phyloP scores from a whole-genome alignment of 2,329 filamentous ascomycete genomes.

The Botrytis fragariae region DNA sequence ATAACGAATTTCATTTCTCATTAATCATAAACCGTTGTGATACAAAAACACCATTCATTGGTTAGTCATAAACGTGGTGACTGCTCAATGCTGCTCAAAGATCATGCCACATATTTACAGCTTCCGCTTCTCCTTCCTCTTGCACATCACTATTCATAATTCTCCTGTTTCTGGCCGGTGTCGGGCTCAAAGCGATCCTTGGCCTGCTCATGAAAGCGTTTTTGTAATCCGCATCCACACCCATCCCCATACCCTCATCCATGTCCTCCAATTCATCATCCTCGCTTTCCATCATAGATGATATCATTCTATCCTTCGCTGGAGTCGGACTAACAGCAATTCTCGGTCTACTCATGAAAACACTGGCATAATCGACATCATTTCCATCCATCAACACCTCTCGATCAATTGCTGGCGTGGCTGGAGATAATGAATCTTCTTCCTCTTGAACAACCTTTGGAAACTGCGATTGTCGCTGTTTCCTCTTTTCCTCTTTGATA shows the following conservation, averaged over 20 bases:
- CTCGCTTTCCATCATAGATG: slow-evolving; percentile 1
- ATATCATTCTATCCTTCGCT: slow-evolving; percentile 6
- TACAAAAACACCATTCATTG: neutral
- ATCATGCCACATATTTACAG: slow-evolving; percentile 11
- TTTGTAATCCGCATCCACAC: slow-evolving; percentile 62
- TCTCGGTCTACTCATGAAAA: slow-evolving; percentile 82
- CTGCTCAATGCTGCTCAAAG: neutral
- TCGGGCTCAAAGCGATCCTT: slow-evolving; percentile 73
- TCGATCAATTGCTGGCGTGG: slow-evolving; percentile 33
- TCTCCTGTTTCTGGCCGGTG: slow-evolving; percentile 5
- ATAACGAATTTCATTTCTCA: neutral
- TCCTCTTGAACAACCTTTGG: slow-evolving; percentile 45
- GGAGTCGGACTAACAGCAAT: slow-evolving; percentile 68
- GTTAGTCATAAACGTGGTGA: neutral
- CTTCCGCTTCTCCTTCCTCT: neutral
- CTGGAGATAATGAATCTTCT: slow-evolving; percentile 35
- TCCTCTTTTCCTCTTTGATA: slow-evolving; percentile 43
- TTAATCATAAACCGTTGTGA: neutral
- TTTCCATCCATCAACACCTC: slow-evolving; percentile 54
- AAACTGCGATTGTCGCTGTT: slow-evolving; percentile 48
- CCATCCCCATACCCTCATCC: slow-evolving; percentile 50
- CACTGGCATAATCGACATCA: slow-evolving; percentile 66
- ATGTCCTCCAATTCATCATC: slow-evolving; percentile 5
- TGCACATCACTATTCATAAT: neutral
- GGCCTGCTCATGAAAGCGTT: slow-evolving; percentile 84